A percentile compares a stretch with the other conserved stretches of the same genome.
Evolutionary conservation across 768 basidiomycete genomes (phyloP).

Genomic region (Clathrus columnatus): DNA sequence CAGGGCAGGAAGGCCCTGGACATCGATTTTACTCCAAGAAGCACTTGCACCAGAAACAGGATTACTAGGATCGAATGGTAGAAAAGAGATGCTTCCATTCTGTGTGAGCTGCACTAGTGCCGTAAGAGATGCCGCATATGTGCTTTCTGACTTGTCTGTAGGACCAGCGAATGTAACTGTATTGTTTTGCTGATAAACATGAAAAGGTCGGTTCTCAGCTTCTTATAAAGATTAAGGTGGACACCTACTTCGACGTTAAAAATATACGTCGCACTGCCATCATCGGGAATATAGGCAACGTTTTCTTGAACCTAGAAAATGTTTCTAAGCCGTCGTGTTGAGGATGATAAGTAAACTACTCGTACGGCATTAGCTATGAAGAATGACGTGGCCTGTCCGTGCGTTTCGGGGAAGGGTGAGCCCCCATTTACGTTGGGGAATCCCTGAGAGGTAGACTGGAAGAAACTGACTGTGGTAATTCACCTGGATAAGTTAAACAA

Average conservation of each 20-base stretch:
- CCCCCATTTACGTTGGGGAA: constrained; percentile 41
- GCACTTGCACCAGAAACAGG: constrained; percentile 31
- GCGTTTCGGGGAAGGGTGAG: constrained; percentile 53
- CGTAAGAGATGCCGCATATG: constrained; percentile 53
- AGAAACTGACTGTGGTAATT: constrained; percentile 50
- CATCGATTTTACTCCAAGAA: constrained; percentile 35
- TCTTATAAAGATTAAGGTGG: not conserved
- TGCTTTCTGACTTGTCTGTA: constrained; percentile 43
- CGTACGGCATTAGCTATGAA: constrained; percentile 48
- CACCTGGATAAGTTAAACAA: not conserved
- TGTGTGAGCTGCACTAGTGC: constrained; percentile 63
- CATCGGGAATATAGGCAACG: constrained; percentile 71
- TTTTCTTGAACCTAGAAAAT: constrained; percentile 51
- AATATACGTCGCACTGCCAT: constrained; percentile 64
- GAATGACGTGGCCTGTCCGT: constrained; percentile 64
- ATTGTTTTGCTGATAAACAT: constrained; percentile 42
- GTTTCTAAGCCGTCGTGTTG: not conserved
- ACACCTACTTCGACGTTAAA: constrained; percentile 53
- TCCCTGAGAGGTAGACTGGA: constrained; percentile 61
- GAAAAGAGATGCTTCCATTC: constrained; percentile 48
- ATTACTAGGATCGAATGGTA: constrained; percentile 46
- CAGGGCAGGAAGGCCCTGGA: constrained; percentile 1
- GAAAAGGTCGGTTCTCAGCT: not conserved
- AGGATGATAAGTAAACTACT: not conserved
- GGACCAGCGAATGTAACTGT: constrained; percentile 57